A percentile compares a stretch with the other conserved stretches of the same genome.
These are phyloP conservation scores for Russula brevipes DNA, from an alignment of 768 basidiomycete genomes.

Conservation along the genomic window DNA sequence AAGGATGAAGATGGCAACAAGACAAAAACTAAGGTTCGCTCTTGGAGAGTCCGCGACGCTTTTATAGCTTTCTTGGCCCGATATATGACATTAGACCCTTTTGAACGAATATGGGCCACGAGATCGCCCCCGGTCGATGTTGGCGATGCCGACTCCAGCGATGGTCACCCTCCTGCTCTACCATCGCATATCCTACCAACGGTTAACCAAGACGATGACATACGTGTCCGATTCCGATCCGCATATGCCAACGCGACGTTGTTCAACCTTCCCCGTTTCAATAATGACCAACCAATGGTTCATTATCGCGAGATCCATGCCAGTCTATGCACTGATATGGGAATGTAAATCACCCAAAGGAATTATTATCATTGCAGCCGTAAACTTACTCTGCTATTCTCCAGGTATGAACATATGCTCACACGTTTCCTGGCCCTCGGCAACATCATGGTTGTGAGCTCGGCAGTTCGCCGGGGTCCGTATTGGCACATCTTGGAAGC, in stretches of 20 bases:
- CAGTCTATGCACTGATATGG: conserved; percentile 41
- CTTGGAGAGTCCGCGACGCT: conserved; percentile 65
- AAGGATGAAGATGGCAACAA: conserved; percentile 9
- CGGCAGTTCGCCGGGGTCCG: conserved; percentile 68
- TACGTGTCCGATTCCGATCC: conserved; percentile 77
- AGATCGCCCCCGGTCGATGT: conserved; percentile 13
- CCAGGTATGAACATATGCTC: conserved; percentile 59
- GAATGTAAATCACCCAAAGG: conserved; percentile 41
- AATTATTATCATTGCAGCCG: not conserved
- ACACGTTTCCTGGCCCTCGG: conserved; percentile 66
- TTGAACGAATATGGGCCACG: conserved; percentile 44
- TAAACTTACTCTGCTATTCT: conserved; percentile 1
- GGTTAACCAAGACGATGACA: conserved; percentile 65
- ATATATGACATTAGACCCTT: conserved; percentile 58
- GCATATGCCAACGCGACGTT: conserved; percentile 55
- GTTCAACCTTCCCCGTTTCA: conserved; percentile 46
- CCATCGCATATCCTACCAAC: conserved; percentile 47
- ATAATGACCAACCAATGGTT: conserved; percentile 30
- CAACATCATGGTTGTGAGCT: conserved; percentile 75
- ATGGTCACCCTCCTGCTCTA: conserved; percentile 7
- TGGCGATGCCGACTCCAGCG: not conserved
- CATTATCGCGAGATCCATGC: conserved; percentile 48
- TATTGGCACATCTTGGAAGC: conserved; percentile 88
- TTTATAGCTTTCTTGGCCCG: conserved; percentile 59
- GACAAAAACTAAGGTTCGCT: conserved; percentile 38